Base-by-base conservation (phyloP, 139 green algal species). In the Spirogloea muscicola region DNA sequence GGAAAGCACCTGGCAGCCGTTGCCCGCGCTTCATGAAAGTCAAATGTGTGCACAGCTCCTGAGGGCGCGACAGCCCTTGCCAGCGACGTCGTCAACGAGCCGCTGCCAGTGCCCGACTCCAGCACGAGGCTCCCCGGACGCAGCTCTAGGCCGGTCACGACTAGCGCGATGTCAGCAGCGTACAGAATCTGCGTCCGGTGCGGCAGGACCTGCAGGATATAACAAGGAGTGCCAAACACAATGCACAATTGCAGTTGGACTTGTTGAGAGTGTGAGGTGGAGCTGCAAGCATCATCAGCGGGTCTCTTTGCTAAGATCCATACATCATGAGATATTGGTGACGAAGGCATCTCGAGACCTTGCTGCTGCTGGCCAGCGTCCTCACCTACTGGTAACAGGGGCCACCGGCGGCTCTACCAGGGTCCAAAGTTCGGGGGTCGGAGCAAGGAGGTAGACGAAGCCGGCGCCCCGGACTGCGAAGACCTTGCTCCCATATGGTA, bases 21-120 rank as follows among this genome's bases (percentile, higher is more conserved):
- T 43, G 82, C 82, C 18, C 91, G 70, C 36, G 84, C 70, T 49
- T 84, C 63, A 71, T 99, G 93, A 68, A 96, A 98, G 78, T 99
- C 95, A 82, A 96, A 99, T 1, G 93, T 96, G 84, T 91, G 84
- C 43, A 99, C 89, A 39, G 85, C 86, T 3, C 95, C 84, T 5
- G 58, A 52, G 41, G 68, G 68, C 3, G 88, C 89, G 4, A 99
- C 87, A 0, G 92, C 90, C 6, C 95, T 84, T 4, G 87, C 88
- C 27, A 99, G 82, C 0, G 91, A 87, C 83, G 91, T 88, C 2
- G 93, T 97, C 27, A 99, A 82, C 1, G 88, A 95, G 1, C 89
- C 95, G 67, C 85, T 93, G 68, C 95, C 95, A 0, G 95, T 99
- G 57, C 94, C 94, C 27, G 82, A 89, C 84, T 97, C 93, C 13